Percentiles rank a stretch among this genome's conserved stretches.
phyloP scores from a whole-genome alignment of 1,139 yeast species.

The Yamadazyma atlantica region DNA sequence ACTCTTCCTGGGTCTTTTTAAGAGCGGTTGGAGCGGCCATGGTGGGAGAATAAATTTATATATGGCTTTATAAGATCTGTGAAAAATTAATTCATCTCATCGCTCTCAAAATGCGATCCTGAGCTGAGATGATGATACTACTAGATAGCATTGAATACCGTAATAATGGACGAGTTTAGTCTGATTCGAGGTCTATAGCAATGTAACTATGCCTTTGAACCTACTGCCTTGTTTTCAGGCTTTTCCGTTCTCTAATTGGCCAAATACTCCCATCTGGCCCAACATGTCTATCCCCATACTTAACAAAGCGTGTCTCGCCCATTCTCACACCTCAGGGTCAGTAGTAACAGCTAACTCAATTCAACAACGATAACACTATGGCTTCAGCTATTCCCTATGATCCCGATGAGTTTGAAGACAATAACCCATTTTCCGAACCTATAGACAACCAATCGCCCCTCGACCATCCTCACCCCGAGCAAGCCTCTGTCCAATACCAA shows the following conservation, averaged over 20 bases:
- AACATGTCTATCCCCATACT: too few relatives aligned
- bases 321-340: constrained; percentile 1
- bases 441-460: constrained; percentile 6
- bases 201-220: too few relatives aligned
- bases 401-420: constrained; percentile 65
- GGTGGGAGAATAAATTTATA: constrained; percentile 2
- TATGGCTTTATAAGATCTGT: background rate
- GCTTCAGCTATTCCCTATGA: constrained; percentile 60
- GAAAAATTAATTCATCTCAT: constrained; percentile 19
- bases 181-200: too few relatives aligned
- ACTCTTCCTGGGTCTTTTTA: constrained; percentile 20
- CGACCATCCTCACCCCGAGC: too few relatives aligned
- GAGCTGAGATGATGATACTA: too few relatives aligned
- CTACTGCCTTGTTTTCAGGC: too few relatives aligned
- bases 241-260: too few relatives aligned
- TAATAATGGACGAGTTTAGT: too few relatives aligned
- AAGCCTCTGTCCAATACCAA: too few relatives aligned
- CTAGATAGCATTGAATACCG: too few relatives aligned
- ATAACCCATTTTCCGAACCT: constrained; percentile 59
- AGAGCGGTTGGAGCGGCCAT: constrained; percentile 82
- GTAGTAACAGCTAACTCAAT: background rate
- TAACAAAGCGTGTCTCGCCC: background rate
- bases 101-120: too few relatives aligned
- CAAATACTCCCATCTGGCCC: too few relatives aligned
- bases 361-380: constrained; percentile 26